Conservation (phyloP, 2,329 filamentous ascomycete genomes). For the Verticillium zaregamsianum region DNA sequence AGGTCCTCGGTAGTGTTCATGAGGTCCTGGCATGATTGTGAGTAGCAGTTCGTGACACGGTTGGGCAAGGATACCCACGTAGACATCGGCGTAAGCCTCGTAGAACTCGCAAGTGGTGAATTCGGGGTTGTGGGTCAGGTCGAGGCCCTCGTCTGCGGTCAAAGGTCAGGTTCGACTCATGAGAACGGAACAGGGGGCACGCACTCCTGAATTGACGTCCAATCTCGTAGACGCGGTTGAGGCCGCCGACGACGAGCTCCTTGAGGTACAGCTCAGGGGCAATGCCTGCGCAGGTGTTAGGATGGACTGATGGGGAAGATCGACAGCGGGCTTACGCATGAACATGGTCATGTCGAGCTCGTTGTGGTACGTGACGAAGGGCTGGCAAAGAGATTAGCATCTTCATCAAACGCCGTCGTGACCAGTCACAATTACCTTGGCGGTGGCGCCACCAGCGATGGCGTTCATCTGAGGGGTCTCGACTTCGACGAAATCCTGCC, state of each 20-base stretch:
- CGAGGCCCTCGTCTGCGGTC: slow-evolving; percentile 68
- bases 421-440: slow-evolving; percentile 43
- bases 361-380: slow-evolving; percentile 95
- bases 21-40: slow-evolving; percentile 66
- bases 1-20: slow-evolving; percentile 92
- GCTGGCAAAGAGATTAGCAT: slow-evolving; percentile 29
- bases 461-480: slow-evolving; percentile 98
- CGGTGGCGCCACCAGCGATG: slow-evolving; percentile 92
- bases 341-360: slow-evolving; percentile 92
- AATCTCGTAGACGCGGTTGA: slow-evolving; percentile 93
- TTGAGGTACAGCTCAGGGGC: slow-evolving; percentile 96
- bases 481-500: slow-evolving; percentile 77
- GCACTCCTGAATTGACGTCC: slow-evolving; percentile 85
- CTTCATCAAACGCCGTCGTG: not conserved
- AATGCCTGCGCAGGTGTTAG: slow-evolving; percentile 3
- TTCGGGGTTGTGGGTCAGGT: slow-evolving; percentile 95
- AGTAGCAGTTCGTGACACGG: slow-evolving; percentile 25
- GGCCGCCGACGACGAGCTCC: slow-evolving; percentile 88
- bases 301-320: not conserved
- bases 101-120: slow-evolving; percentile 99
- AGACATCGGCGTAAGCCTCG: slow-evolving; percentile 85
- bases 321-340: slow-evolving; percentile 61
- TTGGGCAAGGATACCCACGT: slow-evolving; percentile 27
- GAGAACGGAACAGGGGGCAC: not conserved
- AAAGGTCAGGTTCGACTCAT: not conserved